Base-by-base conservation (phyloP, 495 filamentous ascomycete genomes). In the Pyrenula massariospora region DNA sequence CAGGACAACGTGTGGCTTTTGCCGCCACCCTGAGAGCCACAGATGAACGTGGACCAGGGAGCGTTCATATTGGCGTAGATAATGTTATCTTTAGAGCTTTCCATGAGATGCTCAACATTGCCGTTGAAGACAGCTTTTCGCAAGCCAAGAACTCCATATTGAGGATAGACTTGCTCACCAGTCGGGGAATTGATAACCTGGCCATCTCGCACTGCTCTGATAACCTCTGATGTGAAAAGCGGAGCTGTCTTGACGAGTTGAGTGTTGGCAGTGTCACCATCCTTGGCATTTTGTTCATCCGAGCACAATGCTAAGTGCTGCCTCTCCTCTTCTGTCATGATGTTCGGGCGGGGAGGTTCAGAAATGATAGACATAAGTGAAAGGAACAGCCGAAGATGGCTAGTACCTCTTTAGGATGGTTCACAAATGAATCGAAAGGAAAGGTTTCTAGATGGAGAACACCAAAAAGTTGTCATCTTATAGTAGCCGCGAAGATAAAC, bases 1-100 rank as follows among this genome's bases (percentile, higher is more conserved):
- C 84, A 88, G 0, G 84, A 81, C 12, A 88, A 65, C 0, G 84
- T 88, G 61, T 90, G 84, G 49, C 81, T 85, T 70, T 90, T 92
- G 1, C 87, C 88, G 50, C 81, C 84, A 0, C 86, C 87, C 64
- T 91, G 87, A 51, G 78, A 79, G 3, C 87, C 87, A 58, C 87
- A 92, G 51, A 92, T 85, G 65, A 91, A 91, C 0, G 77, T 75
- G 36, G 82, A 85, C 5, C 78, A 86, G 0, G 87, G 86, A 0
- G 78, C 71, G 8, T 84, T 74, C 2, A 84, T 75, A 62, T 91
- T 91, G 63, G 50, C 50, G 22, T 10, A 52, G 8, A 52, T 19
- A 8, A 52, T 52, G 50, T 52, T 52, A 10, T 52, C 50, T 52
- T 20, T 19, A 24, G 8, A 8, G 8, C 20, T 52, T 20, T 52